Conservation (phyloP, 148 eudicot species). For the Salicornia ramosissima region DNA sequence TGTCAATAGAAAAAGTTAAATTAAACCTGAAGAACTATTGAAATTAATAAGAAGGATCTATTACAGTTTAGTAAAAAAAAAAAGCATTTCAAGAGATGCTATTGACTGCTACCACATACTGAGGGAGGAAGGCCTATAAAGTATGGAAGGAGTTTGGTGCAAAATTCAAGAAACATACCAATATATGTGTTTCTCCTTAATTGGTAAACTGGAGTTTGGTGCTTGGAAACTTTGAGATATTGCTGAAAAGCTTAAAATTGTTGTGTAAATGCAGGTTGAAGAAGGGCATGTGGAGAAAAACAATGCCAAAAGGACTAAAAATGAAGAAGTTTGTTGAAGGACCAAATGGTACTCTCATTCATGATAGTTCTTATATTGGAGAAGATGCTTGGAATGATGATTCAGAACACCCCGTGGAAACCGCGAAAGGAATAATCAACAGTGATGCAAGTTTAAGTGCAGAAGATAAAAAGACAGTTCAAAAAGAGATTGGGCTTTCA, state of each 20-base stretch:
- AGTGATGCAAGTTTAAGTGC: conserved; percentile 38
- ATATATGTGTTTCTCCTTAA: background rate
- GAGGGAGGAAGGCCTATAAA: background rate
- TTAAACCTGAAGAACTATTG: background rate
- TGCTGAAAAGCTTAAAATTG: background rate
- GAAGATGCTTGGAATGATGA: conserved; percentile 96
- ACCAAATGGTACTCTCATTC: conserved; percentile 63
- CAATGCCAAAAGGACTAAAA: conserved; percentile 76
- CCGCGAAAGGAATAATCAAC: conserved; percentile 41
- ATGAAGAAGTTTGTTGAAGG: conserved; percentile 75
- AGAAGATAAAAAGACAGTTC: conserved; percentile 44
- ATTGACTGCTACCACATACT: background rate
- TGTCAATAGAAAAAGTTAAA: background rate
- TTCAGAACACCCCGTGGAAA: conserved; percentile 35
- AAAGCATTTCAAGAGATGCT: background rate
- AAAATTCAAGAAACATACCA: background rate
- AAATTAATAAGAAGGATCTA: background rate
- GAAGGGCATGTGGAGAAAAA: conserved; percentile 82
- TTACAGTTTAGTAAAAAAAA: background rate
- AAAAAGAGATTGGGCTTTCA: conserved; percentile 51
- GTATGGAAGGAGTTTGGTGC: background rate
- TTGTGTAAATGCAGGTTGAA: conserved; percentile 44
- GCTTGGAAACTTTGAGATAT: conserved; percentile 1
- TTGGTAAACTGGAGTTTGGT: background rate
- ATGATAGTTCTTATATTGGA: conserved; percentile 78